Conservation (phyloP, 2,329 filamentous ascomycete genomes). For the Zymoseptoria tritici region DNA sequence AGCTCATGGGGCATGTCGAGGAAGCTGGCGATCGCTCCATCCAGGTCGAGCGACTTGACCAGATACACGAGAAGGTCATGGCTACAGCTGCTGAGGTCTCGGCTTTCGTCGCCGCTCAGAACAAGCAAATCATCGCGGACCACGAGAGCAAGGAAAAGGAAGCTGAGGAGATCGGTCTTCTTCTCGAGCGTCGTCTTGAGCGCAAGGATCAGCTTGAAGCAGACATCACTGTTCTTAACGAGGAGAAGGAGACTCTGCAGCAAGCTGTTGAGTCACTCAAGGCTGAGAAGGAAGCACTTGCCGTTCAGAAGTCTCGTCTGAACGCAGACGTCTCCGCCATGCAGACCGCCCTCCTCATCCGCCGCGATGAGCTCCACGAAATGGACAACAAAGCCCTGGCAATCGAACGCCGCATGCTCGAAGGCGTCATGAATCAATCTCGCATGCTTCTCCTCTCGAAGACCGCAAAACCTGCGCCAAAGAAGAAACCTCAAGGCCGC, state of each 20-base stretch:
- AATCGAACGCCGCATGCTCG: conserved; percentile 84
- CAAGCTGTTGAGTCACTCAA: conserved; percentile 53
- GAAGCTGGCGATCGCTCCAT: conserved; percentile 61
- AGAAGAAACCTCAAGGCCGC: conserved; percentile 34
- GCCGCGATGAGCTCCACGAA: conserved; percentile 79
- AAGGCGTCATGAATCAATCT: conserved; percentile 94
- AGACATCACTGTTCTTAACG: conserved; percentile 40
- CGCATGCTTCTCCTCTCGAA: conserved; percentile 78
- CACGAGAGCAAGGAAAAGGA: conserved; percentile 72
- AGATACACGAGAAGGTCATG: conserved; percentile 82
- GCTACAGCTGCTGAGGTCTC: conserved; percentile 77
- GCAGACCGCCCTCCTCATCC: conserved; percentile 80
- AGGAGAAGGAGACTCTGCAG: conserved; percentile 40
- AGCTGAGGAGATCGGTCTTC: conserved; percentile 69
- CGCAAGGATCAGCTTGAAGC: conserved; percentile 55
- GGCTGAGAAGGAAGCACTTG: conserved; percentile 66
- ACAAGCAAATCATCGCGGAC: conserved; percentile 65
- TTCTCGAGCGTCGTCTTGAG: conserved; percentile 67
- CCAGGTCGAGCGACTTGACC: conserved; percentile 75
- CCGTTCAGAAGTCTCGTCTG: conserved; percentile 69
- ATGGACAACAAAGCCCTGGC: conserved; percentile 87
- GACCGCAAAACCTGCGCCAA: conserved; percentile 36
- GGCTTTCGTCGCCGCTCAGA: conserved; percentile 71
- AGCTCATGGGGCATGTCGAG: conserved; percentile 55
- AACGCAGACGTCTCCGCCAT: conserved; percentile 82